A percentile compares a stretch with the other conserved stretches of the same genome.
Evolutionary conservation across 345 rosid genomes (phyloP).

Genomic region (Camelina sativa): DNA sequence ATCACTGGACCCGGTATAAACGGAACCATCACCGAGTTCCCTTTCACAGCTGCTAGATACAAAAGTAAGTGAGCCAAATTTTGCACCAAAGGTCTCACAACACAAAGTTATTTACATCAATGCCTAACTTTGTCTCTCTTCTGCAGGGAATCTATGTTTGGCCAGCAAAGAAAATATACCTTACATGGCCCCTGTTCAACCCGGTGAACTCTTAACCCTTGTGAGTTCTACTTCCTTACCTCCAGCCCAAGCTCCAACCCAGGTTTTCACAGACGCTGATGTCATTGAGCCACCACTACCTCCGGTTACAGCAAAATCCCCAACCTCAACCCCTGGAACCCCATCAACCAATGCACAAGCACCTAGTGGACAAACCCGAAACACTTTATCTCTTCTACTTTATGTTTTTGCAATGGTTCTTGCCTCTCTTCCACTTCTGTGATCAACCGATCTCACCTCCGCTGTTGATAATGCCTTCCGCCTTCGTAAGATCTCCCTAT

Average conservation of each 20-base stretch:
- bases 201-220: conserved; percentile 52
- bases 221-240: conserved; percentile 41
- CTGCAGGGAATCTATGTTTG: conserved; percentile 70
- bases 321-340: conserved; percentile 55
- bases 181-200: conserved; percentile 64
- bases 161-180: conserved; percentile 14
- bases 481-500: background rate
- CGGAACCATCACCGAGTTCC: conserved; percentile 89
- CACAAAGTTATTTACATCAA: background rate
- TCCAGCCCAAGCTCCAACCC: conserved; percentile 75
- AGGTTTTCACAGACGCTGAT: conserved; percentile 59
- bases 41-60: conserved; percentile 71
- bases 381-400: conserved; percentile 48
- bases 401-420: conserved; percentile 51
- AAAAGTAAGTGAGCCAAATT: conserved; percentile 60
- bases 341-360: conserved; percentile 46
- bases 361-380: conserved; percentile 56
- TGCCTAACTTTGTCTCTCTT: conserved; percentile 23
- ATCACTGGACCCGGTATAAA: conserved; percentile 37
- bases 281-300: conserved; percentile 73
- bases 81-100: conserved; percentile 23
- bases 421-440: conserved; percentile 43
- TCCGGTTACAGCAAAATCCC: conserved; percentile 28
- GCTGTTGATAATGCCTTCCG: conserved; percentile 20
- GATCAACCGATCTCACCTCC: conserved; percentile 38